phyloP scores from a whole-genome alignment of 768 basidiomycete species.

The Suillus ampliporus region DNA sequence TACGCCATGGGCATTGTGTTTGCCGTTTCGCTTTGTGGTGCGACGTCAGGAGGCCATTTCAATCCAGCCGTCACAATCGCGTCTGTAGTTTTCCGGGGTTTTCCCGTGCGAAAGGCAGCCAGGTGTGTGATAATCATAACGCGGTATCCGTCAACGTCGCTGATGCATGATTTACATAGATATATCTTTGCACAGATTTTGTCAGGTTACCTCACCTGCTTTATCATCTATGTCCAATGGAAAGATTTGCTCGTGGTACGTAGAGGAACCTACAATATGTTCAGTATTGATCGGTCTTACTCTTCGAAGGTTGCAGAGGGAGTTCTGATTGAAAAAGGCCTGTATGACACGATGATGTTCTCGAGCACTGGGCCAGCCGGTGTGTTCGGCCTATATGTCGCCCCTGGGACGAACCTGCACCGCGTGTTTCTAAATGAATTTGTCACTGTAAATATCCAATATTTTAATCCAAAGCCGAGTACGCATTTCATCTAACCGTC shows the following conservation, averaged over 20 bases:
- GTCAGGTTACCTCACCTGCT: conserved; percentile 66
- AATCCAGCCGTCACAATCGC: conserved; percentile 66
- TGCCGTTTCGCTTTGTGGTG: conserved; percentile 55
- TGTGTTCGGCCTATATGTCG: conserved; percentile 44
- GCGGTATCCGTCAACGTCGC: conserved; percentile 8
- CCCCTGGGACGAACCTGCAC: conserved; percentile 36
- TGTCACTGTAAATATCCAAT: conserved; percentile 34
- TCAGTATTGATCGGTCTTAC: conserved; percentile 31
- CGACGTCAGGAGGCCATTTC: conserved; percentile 69
- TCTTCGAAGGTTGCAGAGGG: conserved; percentile 36
- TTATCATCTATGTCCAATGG: conserved; percentile 68
- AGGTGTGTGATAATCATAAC: conserved; percentile 44
- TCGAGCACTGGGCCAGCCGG: conserved; percentile 42
- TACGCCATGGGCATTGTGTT: conserved; percentile 67
- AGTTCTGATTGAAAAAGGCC: conserved; percentile 32
- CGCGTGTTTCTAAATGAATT: conserved; percentile 47
- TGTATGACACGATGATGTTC: conserved; percentile 41
- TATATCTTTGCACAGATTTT: conserved; percentile 71
- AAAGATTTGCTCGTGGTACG: conserved; percentile 52
- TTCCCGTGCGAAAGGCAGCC: conserved; percentile 56
- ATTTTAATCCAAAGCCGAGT: background rate
- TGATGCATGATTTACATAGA: conserved; percentile 43
- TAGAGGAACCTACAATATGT: conserved; percentile 22
- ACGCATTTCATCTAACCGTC: background rate
- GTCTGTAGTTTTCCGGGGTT: conserved; percentile 56